Evolutionary conservation across 768 basidiomycete species (phyloP), one percentile per base, ranked within the genome.

Genomic region (Termitomyces sp.): DNA sequence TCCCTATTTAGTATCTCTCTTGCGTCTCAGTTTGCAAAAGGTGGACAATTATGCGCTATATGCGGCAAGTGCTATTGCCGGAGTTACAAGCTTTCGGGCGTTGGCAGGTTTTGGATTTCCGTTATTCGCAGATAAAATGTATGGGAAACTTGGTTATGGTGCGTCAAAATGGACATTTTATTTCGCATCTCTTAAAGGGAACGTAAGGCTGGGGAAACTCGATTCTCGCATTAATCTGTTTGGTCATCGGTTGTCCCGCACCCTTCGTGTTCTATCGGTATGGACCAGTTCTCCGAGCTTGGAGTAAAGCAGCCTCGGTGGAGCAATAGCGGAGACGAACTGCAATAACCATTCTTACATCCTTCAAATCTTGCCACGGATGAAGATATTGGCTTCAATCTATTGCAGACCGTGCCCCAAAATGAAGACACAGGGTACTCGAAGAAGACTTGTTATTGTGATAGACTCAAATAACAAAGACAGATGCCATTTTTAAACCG

Each of bases 11-110:
- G 11, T n/a, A 36, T 22, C 13, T 30, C 18, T 18, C 2, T 45
- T 44, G 60, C 56, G 60, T 64, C 47, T 58, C 56, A 28, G 6
- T n/a, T 47, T 43, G 76, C 7, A 10, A 22, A 83, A 93, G 71
- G 85, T 93, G 52, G 90, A 92, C 70, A 89, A 85, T 64, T 94
- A 94, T 69, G 87, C 92, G 11, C 81, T 89, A 40, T 85, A 90
- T 64, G 79, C 82, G 10, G 80, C 82, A 16, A 82, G 79, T 36
- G 79, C 80, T 2, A 71, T 83, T n/a, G 82, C 84, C 0, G 84
- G 81, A 0, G 78, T 81, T 30, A 67, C 80, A 0, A 83, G 73
- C 64, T 71, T 86, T 58, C 74, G 86, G 45, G 80, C 82, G 1
- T 63, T 86, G 3, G 78, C 80, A 3, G 86, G 85, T 3, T 86